Percentiles rank a stretch among this genome's conserved stretches.
Conservation (phyloP, 164 flowering plant genomes). For the Annona cherimola region DNA sequence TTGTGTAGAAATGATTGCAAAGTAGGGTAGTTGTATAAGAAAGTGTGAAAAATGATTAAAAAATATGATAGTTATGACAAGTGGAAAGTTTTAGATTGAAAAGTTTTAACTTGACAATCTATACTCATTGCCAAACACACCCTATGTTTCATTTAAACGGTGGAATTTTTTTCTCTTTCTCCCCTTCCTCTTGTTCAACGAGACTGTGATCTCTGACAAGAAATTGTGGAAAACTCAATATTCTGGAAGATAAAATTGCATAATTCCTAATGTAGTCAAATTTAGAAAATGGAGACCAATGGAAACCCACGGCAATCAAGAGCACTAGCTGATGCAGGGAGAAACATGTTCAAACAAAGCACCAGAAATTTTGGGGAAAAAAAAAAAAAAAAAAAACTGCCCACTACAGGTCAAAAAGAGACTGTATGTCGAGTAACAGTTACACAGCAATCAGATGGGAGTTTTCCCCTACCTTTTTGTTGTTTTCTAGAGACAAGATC, state of each 20-base stretch:
- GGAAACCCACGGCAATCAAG: neutral
- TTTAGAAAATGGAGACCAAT: neutral
- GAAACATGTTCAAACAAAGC: neutral
- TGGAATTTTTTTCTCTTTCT: too few species aligned
- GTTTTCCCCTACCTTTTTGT: constrained; percentile 27
- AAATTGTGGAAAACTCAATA: too few species aligned
- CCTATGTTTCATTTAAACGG: too few species aligned
- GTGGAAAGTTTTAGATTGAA: too few species aligned
- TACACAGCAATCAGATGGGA: neutral
- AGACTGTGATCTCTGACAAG: too few species aligned
- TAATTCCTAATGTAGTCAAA: neutral
- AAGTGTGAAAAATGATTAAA: too few species aligned
- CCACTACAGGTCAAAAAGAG: neutral
- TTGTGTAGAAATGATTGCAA: too few species aligned
- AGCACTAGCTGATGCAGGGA: neutral
- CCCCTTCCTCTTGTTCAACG: too few species aligned
- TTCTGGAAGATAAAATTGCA: neutral
- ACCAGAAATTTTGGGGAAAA: neutral
- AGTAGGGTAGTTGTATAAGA: too few species aligned
- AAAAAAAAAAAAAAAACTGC: neutral
- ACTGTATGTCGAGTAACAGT: neutral
- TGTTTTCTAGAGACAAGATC: constrained; percentile 26
- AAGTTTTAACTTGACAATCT: too few species aligned
- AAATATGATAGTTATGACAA: too few species aligned
- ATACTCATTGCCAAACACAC: too few species aligned